Conservation (phyloP, 2,329 filamentous ascomycete genomes). For the Simplicillium aogashimaense region DNA sequence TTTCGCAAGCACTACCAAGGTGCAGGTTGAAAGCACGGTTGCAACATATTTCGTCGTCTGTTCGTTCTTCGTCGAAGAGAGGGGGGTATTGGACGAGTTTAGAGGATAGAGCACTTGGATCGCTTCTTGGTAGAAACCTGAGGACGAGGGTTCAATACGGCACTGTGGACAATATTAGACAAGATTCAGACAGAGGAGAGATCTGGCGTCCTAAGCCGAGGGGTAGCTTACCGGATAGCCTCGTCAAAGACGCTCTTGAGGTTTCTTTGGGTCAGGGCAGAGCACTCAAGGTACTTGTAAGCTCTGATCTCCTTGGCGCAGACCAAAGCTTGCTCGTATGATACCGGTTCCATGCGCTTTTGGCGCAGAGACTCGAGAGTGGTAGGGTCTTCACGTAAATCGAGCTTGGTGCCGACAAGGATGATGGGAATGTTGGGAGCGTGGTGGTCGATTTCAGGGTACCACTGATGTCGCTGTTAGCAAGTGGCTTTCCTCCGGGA, state of each 20-base stretch:
- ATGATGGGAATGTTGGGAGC: slow-evolving; percentile 94
- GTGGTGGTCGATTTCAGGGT: slow-evolving; percentile 94
- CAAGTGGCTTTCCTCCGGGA: background rate
- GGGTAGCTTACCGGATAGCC: slow-evolving; percentile 72
- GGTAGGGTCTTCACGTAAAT: slow-evolving; percentile 79
- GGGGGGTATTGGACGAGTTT: slow-evolving; percentile 16
- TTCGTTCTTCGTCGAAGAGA: background rate
- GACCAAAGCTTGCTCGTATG: slow-evolving; percentile 81
- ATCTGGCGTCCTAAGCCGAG: slow-evolving; percentile 13
- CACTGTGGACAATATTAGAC: slow-evolving; percentile 36
- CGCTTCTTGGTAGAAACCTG: slow-evolving; percentile 49
- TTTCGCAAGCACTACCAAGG: too few species aligned
- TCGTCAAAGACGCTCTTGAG: slow-evolving; percentile 98
- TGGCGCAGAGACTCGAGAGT: slow-evolving; percentile 75
- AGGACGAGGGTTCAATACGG: slow-evolving; percentile 61
- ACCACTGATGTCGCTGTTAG: slow-evolving; percentile 55
- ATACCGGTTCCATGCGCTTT: slow-evolving; percentile 95
- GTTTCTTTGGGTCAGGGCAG: slow-evolving; percentile 90
- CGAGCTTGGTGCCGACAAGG: slow-evolving; percentile 92
- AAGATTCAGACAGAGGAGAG: background rate
- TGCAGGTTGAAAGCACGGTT: too few species aligned
- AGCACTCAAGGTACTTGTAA: slow-evolving; percentile 97
- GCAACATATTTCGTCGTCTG: too few species aligned
- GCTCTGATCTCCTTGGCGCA: slow-evolving; percentile 92
- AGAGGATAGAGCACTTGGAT: slow-evolving; percentile 62